Percentiles rank a stretch among this genome's conserved stretches.
Evolutionary conservation across 1,139 yeast species (phyloP).

Genomic region (Yamadazyma blattariae): DNA sequence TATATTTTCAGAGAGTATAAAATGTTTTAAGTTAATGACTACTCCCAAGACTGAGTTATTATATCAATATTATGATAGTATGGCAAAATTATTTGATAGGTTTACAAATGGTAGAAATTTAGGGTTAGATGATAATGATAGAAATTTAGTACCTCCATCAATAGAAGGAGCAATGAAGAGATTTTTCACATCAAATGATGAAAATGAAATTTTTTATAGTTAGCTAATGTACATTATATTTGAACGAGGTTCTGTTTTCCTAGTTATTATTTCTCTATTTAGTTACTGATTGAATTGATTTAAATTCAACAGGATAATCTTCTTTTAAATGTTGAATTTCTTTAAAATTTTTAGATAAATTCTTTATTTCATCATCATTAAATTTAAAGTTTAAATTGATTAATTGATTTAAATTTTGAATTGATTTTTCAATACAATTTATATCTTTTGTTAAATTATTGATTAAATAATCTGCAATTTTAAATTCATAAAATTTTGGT

Average conservation of each 20-base stretch:
- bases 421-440: conserved; percentile 46
- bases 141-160: conserved; percentile 28
- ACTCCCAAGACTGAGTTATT: conserved; percentile 37
- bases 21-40: conserved; percentile 58
- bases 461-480: conserved; percentile 27
- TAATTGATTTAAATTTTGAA: conserved; percentile 52
- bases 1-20: conserved; percentile 47
- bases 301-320: conserved; percentile 50
- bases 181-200: conserved; percentile 50
- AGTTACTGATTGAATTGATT: conserved; percentile 2
- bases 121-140: conserved; percentile 28
- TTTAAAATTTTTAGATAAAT: conserved; percentile 38
- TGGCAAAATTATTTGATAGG: conserved; percentile 34
- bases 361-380: conserved; percentile 41
- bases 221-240: conserved; percentile 4
- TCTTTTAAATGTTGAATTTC: conserved; percentile 44
- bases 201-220: conserved; percentile 33
- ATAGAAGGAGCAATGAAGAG: conserved; percentile 44
- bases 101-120: conserved; percentile 22
- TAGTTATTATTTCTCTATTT: background rate
- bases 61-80: conserved; percentile 32
- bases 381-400: conserved; percentile 46
- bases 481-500: conserved; percentile 38
- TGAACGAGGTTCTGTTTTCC: background rate
- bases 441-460: conserved; percentile 5